These are phyloP conservation scores for Eutypa lata DNA, from an alignment of 2,329 filamentous ascomycete genomes.

Conservation along the genomic window DNA sequence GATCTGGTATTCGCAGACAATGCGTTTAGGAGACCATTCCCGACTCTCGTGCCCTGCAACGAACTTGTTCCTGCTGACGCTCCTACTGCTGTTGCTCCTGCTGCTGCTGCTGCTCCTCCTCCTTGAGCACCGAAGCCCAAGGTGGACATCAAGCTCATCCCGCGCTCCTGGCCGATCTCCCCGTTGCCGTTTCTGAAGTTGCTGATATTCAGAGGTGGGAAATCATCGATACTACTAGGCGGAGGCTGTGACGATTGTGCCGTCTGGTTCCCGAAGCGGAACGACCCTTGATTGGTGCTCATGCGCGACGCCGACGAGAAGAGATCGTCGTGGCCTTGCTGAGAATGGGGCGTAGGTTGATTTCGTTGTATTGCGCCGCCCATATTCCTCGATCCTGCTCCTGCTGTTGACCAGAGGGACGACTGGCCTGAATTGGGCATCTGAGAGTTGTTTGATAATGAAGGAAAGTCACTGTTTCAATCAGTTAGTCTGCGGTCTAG, in stretches of 20 bases:
- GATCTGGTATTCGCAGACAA: constrained; percentile 57
- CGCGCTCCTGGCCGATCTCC: constrained; percentile 56
- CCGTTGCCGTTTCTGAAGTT: constrained; percentile 47
- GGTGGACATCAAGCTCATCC: constrained; percentile 49
- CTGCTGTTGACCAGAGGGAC: constrained; percentile 53
- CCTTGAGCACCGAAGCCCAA: constrained; percentile 51
- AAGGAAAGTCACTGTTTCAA: constrained; percentile 60
- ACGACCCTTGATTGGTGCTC: constrained; percentile 42
- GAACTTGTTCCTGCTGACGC: constrained; percentile 34
- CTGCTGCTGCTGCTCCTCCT: constrained; percentile 35
- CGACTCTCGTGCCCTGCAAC: constrained; percentile 42
- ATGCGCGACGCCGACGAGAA: constrained; percentile 37
- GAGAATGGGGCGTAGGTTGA: constrained; percentile 48
- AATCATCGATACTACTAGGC: constrained; percentile 53
- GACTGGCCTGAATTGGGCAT: constrained; percentile 45
- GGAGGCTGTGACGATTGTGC: constrained; percentile 45
- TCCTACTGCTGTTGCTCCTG: constrained; percentile 35
- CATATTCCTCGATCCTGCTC: constrained; percentile 46
- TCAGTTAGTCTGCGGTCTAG: constrained; percentile 18
- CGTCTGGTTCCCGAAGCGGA: constrained; percentile 52
- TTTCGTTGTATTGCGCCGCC: constrained; percentile 49
- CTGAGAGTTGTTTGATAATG: constrained; percentile 59
- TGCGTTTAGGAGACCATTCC: constrained; percentile 62
- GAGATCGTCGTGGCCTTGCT: constrained; percentile 47
- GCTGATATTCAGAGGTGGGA: constrained; percentile 54